Conservation (phyloP, 352 stramenopile species). For the Phytophthora cactorum region DNA sequence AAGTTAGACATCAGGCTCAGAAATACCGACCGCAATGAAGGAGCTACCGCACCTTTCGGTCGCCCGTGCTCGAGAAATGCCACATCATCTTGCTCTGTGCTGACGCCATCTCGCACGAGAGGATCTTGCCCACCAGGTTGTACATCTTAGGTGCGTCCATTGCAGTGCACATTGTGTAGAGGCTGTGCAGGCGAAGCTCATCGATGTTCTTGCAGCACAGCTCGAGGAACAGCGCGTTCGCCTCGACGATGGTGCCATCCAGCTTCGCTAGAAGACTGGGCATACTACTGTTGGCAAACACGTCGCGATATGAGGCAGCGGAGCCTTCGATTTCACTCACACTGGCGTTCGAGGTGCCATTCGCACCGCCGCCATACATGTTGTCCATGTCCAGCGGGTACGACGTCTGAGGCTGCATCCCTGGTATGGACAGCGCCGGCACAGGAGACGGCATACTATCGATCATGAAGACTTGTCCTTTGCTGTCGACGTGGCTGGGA, state of each 20-base stretch:
- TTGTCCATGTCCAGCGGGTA: constrained; percentile 75
- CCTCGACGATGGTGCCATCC: constrained; percentile 81
- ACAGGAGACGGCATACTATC: constrained; percentile 80
- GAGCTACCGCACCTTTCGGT: constrained; percentile 61
- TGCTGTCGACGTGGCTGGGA: constrained; percentile 38
- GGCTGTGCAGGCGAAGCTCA: constrained; percentile 73
- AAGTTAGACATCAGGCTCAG: constrained; percentile 8
- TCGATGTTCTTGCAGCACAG: constrained; percentile 83
- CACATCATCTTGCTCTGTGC: constrained; percentile 89
- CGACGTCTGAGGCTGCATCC: constrained; percentile 52
- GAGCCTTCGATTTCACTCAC: constrained; percentile 68
- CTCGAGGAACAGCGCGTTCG: constrained; percentile 79
- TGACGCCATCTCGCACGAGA: constrained; percentile 77
- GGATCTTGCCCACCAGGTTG: constrained; percentile 76
- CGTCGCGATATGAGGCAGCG: constrained; percentile 70
- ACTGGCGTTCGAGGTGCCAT: constrained; percentile 23
- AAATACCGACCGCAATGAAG: neutral
- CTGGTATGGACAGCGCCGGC: constrained; percentile 69
- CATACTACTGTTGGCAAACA: constrained; percentile 83
- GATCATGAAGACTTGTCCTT: constrained; percentile 72
- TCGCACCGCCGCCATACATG: constrained; percentile 29
- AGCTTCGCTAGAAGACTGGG: constrained; percentile 78
- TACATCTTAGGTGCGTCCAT: constrained; percentile 86
- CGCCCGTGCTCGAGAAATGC: constrained; percentile 72
- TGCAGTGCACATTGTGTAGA: constrained; percentile 84